Conservation (phyloP, 2,329 filamentous ascomycete species). For the Apiospora koreana region DNA sequence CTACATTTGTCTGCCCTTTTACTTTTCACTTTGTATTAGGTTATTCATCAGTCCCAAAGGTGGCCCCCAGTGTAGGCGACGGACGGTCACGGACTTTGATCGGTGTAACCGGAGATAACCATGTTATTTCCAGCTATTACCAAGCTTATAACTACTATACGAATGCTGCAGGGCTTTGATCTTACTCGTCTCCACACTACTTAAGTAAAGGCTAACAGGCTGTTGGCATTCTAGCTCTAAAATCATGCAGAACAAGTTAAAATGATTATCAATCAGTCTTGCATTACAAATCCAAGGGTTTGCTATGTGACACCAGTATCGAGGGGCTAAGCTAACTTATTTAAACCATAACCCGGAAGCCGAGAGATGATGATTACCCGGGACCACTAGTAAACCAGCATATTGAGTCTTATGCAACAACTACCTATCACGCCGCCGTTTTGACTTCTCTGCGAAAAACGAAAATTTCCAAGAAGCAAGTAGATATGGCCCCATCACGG, state of each 20-base stretch:
- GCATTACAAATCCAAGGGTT: not conserved
- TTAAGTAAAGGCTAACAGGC: not conserved
- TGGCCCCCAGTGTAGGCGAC: not conserved
- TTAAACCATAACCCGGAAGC: not conserved
- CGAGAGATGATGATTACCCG: not conserved
- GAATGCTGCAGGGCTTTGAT: not conserved
- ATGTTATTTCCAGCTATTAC: not conserved
- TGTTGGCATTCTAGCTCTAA: not conserved
- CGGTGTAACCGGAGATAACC: not conserved
- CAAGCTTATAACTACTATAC: not conserved
- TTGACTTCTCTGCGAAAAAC: not conserved
- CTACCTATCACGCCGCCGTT: too few relatives aligned
- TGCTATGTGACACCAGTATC: not conserved
- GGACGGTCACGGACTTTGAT: not conserved
- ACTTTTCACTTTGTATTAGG: too few relatives aligned
- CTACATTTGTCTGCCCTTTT: too few relatives aligned
- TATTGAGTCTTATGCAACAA: too few relatives aligned
- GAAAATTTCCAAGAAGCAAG: not conserved
- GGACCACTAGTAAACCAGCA: too few relatives aligned
- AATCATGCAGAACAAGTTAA: too few relatives aligned
- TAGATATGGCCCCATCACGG: not conserved
- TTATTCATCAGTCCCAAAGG: too few relatives aligned
- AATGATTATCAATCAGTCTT: not conserved
- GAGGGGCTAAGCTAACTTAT: not conserved
- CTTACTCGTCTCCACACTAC: not conserved